Base-by-base conservation (phyloP, 257 asterid species). In the Echium plantagineum region DNA sequence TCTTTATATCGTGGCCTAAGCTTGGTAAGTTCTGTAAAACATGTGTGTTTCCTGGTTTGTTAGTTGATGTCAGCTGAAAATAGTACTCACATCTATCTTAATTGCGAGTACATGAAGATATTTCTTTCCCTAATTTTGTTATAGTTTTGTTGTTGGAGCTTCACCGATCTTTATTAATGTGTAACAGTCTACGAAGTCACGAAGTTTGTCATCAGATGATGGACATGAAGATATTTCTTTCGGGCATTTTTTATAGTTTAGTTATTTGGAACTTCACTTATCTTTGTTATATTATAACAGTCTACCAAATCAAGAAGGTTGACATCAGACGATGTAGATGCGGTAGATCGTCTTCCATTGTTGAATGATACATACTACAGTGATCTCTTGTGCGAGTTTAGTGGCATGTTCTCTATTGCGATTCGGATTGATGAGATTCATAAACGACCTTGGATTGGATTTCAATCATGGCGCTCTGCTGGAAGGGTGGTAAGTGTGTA, bases 381-480 rank as follows among this genome's bases (percentile, higher is more conserved):
- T 15, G 73, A 89, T 71, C 73, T 89, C 67, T 94, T 93, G 67
- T 89, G 99, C 78, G 99, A 89, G 74, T 77, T 78, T 62, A 94
- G 99, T 70, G 99, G 96, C 78, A 84, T 93, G 89, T 89, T 93
- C 75, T 77, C 99, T 35, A 72, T 93, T 74, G 97, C 97, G 66
- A 83, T 83, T 65, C 77, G 79, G 62, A 72, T 93, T 54, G 98
- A 93, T 67, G 80, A 89, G 69, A 81, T 93, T 67, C 99, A 93
- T 75, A 89, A 83, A 79, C 80, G 90, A 61, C 97, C 99, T 60
- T 93, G 99, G 99, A 83, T 93, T 59, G 99, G 99, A 75, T 93
- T 93, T 82, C 99, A 93, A 83, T 93, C 99, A 66, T 93, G 99
- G 99, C 91, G 81, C 58, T 87, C 97, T 64, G 70, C 94, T 74